Percentiles rank a stretch among this genome's conserved stretches.
Conservation (phyloP, 2,329 filamentous ascomycete species). For the Neurospora sp. region DNA sequence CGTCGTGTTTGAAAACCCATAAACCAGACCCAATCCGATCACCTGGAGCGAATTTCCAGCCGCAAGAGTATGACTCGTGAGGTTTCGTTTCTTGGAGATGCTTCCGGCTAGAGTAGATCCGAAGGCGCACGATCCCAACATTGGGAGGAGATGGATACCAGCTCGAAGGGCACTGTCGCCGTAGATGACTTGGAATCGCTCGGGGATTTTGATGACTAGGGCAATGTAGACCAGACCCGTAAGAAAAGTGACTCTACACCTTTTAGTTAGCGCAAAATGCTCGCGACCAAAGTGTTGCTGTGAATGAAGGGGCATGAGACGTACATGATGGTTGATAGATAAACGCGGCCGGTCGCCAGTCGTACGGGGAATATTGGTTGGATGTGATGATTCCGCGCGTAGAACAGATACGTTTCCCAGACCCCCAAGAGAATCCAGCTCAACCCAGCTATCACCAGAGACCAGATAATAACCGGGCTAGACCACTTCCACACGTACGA, state of each 20-base stretch:
- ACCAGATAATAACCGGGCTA: conserved; percentile 38
- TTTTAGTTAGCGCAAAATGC: conserved; percentile 1
- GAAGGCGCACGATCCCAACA: conserved; percentile 46
- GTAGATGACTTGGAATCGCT: conserved; percentile 52
- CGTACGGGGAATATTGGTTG: conserved; percentile 47
- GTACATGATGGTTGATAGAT: conserved; percentile 40
- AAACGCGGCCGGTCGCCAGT: conserved; percentile 38
- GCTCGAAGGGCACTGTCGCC: conserved; percentile 41
- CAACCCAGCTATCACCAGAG: conserved; percentile 36
- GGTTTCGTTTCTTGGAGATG: conserved; percentile 43
- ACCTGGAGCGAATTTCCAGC: conserved; percentile 41
- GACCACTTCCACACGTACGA: conserved; percentile 42
- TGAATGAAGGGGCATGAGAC: conserved; percentile 13
- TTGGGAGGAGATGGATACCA: conserved; percentile 47
- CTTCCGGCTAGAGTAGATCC: conserved; percentile 47
- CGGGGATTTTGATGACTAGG: conserved; percentile 48
- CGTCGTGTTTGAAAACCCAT: conserved; percentile 21
- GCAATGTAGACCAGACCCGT: conserved; percentile 49
- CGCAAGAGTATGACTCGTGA: conserved; percentile 42
- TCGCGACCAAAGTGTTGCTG: background rate
- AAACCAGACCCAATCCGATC: conserved; percentile 40
- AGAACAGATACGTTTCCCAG: conserved; percentile 40
- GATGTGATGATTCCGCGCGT: conserved; percentile 27
- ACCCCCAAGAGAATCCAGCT: conserved; percentile 38
- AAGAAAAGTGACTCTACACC: conserved; percentile 41